These are phyloP conservation scores for Diaporthe ilicicola DNA, from an alignment of 2,329 filamentous ascomycete genomes.

Conservation along the genomic window DNA sequence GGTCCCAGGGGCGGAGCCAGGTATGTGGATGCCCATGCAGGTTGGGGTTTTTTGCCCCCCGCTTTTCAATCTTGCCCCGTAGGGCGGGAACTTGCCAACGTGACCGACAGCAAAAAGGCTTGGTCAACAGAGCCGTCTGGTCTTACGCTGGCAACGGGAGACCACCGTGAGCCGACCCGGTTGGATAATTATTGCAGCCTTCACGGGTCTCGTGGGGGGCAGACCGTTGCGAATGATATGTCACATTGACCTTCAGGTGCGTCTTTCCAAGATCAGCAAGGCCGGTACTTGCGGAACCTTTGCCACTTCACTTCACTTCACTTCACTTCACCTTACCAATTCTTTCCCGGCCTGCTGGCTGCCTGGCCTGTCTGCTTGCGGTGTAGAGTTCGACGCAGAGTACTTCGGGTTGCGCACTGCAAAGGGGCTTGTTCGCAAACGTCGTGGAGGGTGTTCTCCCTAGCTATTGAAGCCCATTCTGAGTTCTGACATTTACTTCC, in stretches of 20 bases:
- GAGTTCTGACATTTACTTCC: conserved; percentile 13
- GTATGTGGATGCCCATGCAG: background rate
- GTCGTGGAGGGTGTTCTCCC: background rate
- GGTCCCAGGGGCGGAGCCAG: conserved; percentile 2
- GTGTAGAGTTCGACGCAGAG: background rate
- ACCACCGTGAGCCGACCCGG: background rate
- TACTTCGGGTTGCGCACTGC: background rate
- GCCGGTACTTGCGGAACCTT: background rate
- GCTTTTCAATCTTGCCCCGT: conserved; percentile 5
- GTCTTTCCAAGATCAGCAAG: background rate
- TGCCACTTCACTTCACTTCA: too few relatives aligned
- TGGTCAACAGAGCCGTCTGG: background rate
- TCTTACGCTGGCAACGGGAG: background rate
- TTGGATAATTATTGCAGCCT: background rate
- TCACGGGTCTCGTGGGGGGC: conserved; percentile 4
- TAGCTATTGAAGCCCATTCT: conserved; percentile 9
- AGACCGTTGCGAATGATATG: background rate
- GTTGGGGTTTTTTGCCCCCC: conserved; percentile 5
- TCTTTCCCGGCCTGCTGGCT: background rate
- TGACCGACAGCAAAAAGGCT: background rate
- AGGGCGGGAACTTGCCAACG: background rate
- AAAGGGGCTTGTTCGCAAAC: background rate
- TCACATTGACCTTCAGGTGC: background rate
- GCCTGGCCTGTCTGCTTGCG: background rate
- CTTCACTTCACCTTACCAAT: too few relatives aligned